A percentile compares a stretch with the other conserved stretches of the same genome.
These are phyloP conservation scores for Parascedosporium putredinis DNA, from an alignment of 2,329 filamentous ascomycete genomes.

Conservation along the genomic window DNA sequence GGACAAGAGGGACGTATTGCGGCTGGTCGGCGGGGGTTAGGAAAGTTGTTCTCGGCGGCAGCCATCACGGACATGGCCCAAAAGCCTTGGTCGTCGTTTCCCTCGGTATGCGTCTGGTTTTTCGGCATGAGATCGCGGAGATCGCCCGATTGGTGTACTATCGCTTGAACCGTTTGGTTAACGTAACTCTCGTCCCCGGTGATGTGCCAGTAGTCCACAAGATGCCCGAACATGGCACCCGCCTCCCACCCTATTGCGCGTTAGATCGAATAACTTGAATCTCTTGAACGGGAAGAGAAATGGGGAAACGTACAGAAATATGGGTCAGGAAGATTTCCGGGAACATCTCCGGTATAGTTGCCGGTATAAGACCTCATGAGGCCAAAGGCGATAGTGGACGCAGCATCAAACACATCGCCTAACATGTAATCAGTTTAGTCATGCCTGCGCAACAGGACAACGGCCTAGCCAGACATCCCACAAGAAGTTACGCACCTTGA, in stretches of 20 bases:
- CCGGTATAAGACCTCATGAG: conserved; percentile 42
- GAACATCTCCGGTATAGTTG: conserved; percentile 47
- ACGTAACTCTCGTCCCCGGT: conserved; percentile 60
- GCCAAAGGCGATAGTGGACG: conserved; percentile 35
- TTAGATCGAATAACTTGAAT: conserved; percentile 27
- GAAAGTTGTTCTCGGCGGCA: conserved; percentile 67
- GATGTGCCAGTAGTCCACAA: conserved; percentile 63
- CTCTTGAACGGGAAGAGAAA: conserved; percentile 31
- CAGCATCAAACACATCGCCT: conserved; percentile 41
- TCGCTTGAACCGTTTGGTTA: conserved; percentile 43
- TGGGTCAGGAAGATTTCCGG: conserved; percentile 47
- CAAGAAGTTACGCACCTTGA: conserved; percentile 12
- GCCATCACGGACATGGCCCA: conserved; percentile 77
- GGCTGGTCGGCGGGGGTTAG: conserved; percentile 53
- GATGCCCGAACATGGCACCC: conserved; percentile 58
- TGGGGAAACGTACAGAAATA: conserved; percentile 51
- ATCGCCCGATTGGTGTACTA: conserved; percentile 51
- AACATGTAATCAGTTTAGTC: conserved; percentile 16
- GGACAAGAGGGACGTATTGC: conserved; percentile 68
- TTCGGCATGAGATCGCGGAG: conserved; percentile 53
- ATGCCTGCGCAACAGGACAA: no score
- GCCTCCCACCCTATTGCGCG: conserved; percentile 51
- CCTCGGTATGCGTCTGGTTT: conserved; percentile 51
- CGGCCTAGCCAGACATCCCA: conserved; percentile 13
- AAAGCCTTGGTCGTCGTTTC: conserved; percentile 72